Evolutionary conservation across 2,329 filamentous ascomycete species (phyloP).

Genomic region (Colletotrichum sp.): DNA sequence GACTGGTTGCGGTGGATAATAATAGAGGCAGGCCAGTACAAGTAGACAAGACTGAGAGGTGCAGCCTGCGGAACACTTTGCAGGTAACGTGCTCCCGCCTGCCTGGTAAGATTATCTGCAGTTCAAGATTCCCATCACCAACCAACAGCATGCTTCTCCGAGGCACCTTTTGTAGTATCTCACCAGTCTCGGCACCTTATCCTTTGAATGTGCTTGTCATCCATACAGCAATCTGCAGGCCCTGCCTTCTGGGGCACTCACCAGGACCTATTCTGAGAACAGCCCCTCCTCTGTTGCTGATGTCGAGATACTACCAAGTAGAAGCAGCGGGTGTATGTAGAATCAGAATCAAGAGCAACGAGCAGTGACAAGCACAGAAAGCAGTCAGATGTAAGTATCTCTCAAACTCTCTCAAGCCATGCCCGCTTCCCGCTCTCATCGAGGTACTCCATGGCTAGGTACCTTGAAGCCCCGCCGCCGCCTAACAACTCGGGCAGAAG

Average conservation of each 20-base stretch:
- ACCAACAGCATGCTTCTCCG: background rate
- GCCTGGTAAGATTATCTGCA: background rate
- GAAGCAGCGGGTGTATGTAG: background rate
- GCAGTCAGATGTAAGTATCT: background rate
- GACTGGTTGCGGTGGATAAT: background rate
- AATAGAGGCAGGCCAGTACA: background rate
- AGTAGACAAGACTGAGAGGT: background rate
- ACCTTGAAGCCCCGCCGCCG: slow-evolving; percentile 4
- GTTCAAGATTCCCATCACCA: background rate
- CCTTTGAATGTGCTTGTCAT: background rate
- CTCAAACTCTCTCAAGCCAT: background rate
- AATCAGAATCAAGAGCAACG: background rate
- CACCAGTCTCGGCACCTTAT: background rate
- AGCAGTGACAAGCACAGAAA: background rate
- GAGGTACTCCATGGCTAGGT: background rate
- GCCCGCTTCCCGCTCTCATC: background rate
- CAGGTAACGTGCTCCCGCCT: background rate
- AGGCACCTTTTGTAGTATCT: background rate
- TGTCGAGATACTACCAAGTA: background rate
- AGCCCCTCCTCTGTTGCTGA: background rate
- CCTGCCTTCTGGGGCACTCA: background rate
- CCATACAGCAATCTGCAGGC: background rate
- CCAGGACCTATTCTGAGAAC: background rate
- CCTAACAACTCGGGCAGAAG: slow-evolving; percentile 1
- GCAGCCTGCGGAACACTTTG: background rate